Evolutionary conservation across 148 eudicot genomes (phyloP).

Genomic region (Nepenthes mirabilis): DNA sequence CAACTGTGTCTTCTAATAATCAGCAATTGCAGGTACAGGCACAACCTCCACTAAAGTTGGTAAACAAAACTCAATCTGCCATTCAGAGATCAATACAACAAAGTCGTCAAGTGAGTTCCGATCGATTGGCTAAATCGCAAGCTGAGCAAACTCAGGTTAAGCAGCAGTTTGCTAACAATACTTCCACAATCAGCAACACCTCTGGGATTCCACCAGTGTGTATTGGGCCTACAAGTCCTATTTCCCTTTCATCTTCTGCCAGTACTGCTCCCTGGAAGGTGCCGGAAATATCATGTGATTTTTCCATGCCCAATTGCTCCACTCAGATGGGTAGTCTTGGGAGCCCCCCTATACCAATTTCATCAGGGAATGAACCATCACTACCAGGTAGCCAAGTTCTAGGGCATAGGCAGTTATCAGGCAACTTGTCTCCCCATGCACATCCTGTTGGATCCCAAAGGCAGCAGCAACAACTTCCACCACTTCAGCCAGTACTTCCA

Average conservation of each 20-base stretch:
- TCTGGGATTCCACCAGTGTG: conserved; percentile 14
- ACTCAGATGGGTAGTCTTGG: conserved; percentile 25
- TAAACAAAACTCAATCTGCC: conserved; percentile 33
- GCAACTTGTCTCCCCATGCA: conserved; percentile 19
- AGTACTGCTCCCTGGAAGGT: conserved; percentile 23
- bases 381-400: conserved; percentile 24
- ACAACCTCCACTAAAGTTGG: conserved; percentile 29
- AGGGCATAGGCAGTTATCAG: conserved; percentile 24
- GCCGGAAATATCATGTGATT: conserved; percentile 25
- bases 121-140: conserved; percentile 28
- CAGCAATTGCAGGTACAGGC: conserved; percentile 30
- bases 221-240: conserved; percentile 15
- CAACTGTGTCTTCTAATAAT: conserved; percentile 26
- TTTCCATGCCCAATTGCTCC: conserved; percentile 18
- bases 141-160: conserved; percentile 24
- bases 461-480: conserved; percentile 26
- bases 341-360: conserved; percentile 16
- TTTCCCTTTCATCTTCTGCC: conserved; percentile 20
- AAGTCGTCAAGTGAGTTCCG: conserved; percentile 32
- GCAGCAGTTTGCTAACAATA: conserved; percentile 19
- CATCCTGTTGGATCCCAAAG: conserved; percentile 23
- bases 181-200: conserved; percentile 11
- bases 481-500: conserved; percentile 17
- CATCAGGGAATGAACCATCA: conserved; percentile 25
- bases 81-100: conserved; percentile 34